Conservation (phyloP, 2,329 filamentous ascomycete genomes). For the Alternaria conjuncta region DNA sequence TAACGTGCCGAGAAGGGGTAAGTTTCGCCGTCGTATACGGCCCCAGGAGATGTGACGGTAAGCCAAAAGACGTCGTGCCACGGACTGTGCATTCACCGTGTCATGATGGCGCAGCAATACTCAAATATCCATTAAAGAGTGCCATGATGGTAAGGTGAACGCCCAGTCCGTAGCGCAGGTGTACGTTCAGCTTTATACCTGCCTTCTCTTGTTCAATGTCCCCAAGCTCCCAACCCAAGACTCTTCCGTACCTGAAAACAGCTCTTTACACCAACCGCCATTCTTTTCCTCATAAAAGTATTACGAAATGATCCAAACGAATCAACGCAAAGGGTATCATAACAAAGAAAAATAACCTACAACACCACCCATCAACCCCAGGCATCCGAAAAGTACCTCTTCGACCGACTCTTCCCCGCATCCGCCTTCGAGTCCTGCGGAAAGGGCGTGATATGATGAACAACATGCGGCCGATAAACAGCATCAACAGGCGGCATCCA, state of each 20-base stretch:
- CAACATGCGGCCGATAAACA: conserved; percentile 88
- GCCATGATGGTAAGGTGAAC: conserved; percentile 17
- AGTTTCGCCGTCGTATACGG: not conserved
- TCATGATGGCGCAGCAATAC: not conserved
- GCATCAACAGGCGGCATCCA: conserved; percentile 92
- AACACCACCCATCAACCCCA: conserved; percentile 12
- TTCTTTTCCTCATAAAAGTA: not conserved
- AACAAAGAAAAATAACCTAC: not conserved
- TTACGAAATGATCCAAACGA: not conserved
- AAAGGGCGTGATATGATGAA: conserved; percentile 75
- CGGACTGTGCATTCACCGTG: not conserved
- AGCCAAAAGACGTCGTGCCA: conserved; percentile 12
- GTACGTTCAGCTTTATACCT: not conserved
- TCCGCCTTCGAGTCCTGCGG: conserved; percentile 56
- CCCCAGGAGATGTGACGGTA: not conserved
- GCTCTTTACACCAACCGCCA: not conserved
- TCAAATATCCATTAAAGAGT: not conserved
- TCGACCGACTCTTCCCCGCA: conserved; percentile 52
- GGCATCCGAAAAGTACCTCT: conserved; percentile 58
- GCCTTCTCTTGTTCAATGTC: not conserved
- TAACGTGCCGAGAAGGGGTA: not conserved
- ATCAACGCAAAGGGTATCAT: conserved; percentile 11
- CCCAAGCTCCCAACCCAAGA: not conserved
- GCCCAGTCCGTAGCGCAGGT: not conserved
- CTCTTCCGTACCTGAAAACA: not conserved